Conservation (phyloP, 108 stramenopile genomes). For the Skeletonema menzelii region DNA sequence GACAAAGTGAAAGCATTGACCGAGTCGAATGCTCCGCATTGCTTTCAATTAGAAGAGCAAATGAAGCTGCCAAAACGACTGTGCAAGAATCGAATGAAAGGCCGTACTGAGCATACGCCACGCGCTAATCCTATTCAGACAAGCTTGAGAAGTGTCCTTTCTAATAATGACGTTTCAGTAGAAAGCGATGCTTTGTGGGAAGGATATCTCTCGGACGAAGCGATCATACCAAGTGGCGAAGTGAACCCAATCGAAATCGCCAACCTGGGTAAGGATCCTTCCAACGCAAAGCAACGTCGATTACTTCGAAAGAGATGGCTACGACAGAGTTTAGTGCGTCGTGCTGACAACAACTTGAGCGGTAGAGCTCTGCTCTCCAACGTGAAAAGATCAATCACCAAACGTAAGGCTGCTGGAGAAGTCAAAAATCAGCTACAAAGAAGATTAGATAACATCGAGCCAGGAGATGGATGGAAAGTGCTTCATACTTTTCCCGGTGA, state of each 20-base stretch:
- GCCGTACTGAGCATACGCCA: slow-evolving; percentile 73
- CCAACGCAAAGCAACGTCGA: not conserved
- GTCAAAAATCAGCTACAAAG: not conserved
- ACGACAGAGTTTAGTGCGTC: not conserved
- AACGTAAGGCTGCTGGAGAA: not conserved
- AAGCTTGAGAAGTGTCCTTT: slow-evolving; percentile 48
- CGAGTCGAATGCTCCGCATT: slow-evolving; percentile 27
- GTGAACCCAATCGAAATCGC: slow-evolving; percentile 68
- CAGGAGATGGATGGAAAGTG: slow-evolving; percentile 75
- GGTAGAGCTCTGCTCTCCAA: not conserved
- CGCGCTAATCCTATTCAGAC: slow-evolving; percentile 66
- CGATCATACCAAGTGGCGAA: slow-evolving; percentile 54
- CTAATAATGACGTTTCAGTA: slow-evolving; percentile 43
- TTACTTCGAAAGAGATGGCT: slow-evolving; percentile 8
- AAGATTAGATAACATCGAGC: slow-evolving; percentile 43
- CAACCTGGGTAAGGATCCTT: slow-evolving; percentile 13
- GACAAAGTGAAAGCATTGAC: slow-evolving; percentile 34
- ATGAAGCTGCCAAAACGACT: slow-evolving; percentile 50
- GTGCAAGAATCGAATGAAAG: slow-evolving; percentile 64
- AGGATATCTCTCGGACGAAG: slow-evolving; percentile 60
- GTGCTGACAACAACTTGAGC: slow-evolving; percentile 1
- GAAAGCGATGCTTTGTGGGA: slow-evolving; percentile 53
- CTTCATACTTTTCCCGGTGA: slow-evolving; percentile 52
- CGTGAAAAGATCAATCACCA: not conserved
- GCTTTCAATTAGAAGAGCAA: slow-evolving; percentile 19